Conservation (phyloP, 2,329 filamentous ascomycete genomes). For the Diplodia corticola region DNA sequence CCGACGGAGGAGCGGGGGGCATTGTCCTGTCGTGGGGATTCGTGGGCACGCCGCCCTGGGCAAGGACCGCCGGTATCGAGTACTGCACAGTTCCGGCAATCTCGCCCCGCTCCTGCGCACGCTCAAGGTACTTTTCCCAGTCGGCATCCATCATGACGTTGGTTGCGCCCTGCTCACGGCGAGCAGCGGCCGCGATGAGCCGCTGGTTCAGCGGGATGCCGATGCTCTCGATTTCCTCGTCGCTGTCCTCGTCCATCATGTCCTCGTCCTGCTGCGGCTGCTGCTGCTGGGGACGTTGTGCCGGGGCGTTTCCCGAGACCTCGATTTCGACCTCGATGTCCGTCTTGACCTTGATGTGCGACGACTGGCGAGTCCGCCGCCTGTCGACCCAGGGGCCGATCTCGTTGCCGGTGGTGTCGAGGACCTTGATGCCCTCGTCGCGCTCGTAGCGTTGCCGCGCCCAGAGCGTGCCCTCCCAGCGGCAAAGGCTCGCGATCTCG, state of each 20-base stretch:
- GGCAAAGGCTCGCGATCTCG: constrained; percentile 71
- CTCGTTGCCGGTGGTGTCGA: constrained; percentile 70
- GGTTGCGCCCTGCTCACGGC: constrained; percentile 60
- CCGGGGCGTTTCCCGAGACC: constrained; percentile 17
- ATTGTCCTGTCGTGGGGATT: constrained; percentile 18
- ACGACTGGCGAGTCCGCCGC: constrained; percentile 22
- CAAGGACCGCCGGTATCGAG: constrained; percentile 17
- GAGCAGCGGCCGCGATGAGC: constrained; percentile 64
- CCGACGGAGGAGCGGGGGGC: constrained; percentile 17
- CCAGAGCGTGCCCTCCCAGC: constrained; percentile 83
- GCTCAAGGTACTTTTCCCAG: constrained; percentile 73
- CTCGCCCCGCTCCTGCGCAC: constrained; percentile 37
- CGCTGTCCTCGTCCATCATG: constrained; percentile 40
- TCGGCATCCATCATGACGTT: constrained; percentile 66
- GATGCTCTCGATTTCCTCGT: constrained; percentile 57
- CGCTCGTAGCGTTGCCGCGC: constrained; percentile 77
- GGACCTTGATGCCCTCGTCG: constrained; percentile 69
- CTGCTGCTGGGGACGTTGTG: constrained; percentile 28
- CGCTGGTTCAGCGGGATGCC: constrained; percentile 62
- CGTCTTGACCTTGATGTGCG: constrained; percentile 44
- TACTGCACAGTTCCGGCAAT: constrained; percentile 1
- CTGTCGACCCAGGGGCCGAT: constrained; percentile 62
- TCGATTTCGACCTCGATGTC: constrained; percentile 45
- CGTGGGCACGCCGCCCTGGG: constrained; percentile 16
- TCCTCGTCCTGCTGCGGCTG: constrained; percentile 32